Percentiles rank a stretch among this genome's conserved stretches.
Conservation (phyloP, 1,284 basidiomycete species). For the Malassezia psittaci region DNA sequence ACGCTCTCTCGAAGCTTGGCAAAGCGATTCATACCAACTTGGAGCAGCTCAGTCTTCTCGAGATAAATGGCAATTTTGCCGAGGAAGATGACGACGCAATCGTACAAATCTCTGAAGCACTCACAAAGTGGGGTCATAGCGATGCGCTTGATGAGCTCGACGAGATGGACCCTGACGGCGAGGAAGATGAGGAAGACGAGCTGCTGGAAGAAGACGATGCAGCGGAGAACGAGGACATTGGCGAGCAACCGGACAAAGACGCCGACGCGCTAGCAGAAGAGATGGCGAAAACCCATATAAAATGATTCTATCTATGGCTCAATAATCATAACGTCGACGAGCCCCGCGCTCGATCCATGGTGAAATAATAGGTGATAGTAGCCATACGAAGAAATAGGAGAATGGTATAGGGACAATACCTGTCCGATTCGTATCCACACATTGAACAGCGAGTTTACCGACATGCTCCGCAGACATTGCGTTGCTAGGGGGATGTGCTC, state of each 20-base stretch:
- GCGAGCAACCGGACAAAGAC: conserved; percentile 16
- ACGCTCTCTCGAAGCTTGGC: conserved; percentile 29
- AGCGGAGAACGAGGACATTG: conserved; percentile 16
- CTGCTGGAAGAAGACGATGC: conserved; percentile 27
- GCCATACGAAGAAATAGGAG: conserved; percentile 10
- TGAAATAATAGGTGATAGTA: conserved; percentile 1
- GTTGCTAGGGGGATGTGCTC: not conserved
- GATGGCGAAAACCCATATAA: conserved; percentile 20
- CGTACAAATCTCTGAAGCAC: conserved; percentile 29
- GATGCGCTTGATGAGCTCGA: conserved; percentile 39
- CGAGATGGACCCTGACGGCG: conserved; percentile 45
- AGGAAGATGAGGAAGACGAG: conserved; percentile 36
- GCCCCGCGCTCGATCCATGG: not conserved
- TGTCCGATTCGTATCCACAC: not conserved
- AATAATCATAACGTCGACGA: conserved; percentile 2
- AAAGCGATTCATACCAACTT: conserved; percentile 29
- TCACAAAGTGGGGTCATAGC: conserved; percentile 33
- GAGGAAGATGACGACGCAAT: conserved; percentile 45
- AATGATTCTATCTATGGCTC: not conserved
- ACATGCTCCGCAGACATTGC: not conserved
- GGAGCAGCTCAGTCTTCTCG: conserved; percentile 26
- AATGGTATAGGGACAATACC: conserved; percentile 7
- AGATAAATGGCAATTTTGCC: conserved; percentile 47
- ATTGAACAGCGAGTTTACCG: not conserved
- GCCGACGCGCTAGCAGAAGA: conserved; percentile 29